Base-by-base conservation (phyloP, 768 basidiomycete genomes). In the Cystobasidium ongulense region DNA sequence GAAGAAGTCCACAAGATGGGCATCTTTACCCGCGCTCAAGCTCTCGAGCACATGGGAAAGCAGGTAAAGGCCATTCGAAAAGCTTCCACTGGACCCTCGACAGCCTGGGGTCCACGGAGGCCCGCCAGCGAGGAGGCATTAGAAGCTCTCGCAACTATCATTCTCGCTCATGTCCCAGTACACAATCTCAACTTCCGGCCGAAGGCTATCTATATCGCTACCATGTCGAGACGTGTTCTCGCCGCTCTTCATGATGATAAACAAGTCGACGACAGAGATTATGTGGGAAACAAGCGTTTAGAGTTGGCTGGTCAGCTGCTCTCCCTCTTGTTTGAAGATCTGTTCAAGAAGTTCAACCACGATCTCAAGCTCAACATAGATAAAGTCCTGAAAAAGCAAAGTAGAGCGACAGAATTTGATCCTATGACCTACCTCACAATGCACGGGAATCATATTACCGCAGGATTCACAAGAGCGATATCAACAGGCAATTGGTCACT, bases 401-500 rank as follows among this genome's bases (percentile, higher is more conserved):
- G 92, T 7, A 88, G 96, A 36, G 92, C 95, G 17, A 90, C 86
- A 77, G 92, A 94, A 80, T 97, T 94, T 77, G 95, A 98, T 79
- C 93, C 93, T 1, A 89, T 88, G 83, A 91, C 90, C 78, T 76
- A 80, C 38, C 90, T 99, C 88, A 88, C 90, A 80, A 92, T 96
- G 82, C 90, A 92, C 82, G 90, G 91, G n/a, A 92, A 97, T 76
- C 90, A 91, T 76, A 91, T 99, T 79, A 97, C 95, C 18, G 85
- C 91, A 21, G 96, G 95, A 31, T 97, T 99, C 79, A 89, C 92
- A 43, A 90, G 95, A 68, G 94, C 96, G 31, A 97, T 99, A 75
- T 96, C 94, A 10, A 99, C 96, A 0, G 96, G 96, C 11, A 99
- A 99, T 80, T 99, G 96, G 96, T 92, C 91, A 11, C 84, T 99